These are phyloP conservation scores for Abrus pulchellus DNA, from an alignment of 306 rosid genomes.

Conservation along the genomic window DNA sequence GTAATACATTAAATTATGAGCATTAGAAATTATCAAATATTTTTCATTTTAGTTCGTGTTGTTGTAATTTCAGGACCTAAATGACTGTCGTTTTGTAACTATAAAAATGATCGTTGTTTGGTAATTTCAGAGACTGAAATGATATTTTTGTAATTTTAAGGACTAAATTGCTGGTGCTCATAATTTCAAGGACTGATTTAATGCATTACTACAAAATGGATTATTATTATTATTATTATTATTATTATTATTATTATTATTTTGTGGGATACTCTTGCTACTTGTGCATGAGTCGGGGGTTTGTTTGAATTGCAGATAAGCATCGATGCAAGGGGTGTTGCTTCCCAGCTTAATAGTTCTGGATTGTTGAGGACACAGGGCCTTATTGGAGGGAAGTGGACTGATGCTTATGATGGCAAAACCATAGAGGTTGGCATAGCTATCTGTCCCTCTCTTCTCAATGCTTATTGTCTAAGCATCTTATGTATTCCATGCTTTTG, in stretches of 20 bases:
- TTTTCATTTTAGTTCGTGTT: too few species aligned
- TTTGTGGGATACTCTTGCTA: slow-evolving; percentile 12
- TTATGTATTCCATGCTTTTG: slow-evolving; percentile 41
- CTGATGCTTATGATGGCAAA: slow-evolving; percentile 84
- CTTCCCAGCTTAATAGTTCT: slow-evolving; percentile 70
- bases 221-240: not conserved
- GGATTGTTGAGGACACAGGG: slow-evolving; percentile 89
- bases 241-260: not conserved
- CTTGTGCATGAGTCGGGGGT: slow-evolving; percentile 36
- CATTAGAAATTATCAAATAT: too few species aligned
- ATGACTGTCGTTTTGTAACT: too few species aligned
- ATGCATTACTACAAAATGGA: slow-evolving; percentile 8
- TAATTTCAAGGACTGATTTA: slow-evolving; percentile 1
- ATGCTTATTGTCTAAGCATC: slow-evolving; percentile 7
- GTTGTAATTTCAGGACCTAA: too few species aligned
- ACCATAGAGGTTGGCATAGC: slow-evolving; percentile 70
- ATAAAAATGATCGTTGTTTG: too few species aligned
- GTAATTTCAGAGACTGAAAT: too few species aligned
- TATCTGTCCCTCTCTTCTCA: not conserved
- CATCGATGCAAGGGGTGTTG: slow-evolving; percentile 61
- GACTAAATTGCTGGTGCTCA: too few species aligned
- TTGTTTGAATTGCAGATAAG: slow-evolving; percentile 68
- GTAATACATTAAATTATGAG: too few species aligned
- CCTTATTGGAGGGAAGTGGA: slow-evolving; percentile 95
- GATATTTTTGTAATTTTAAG: too few species aligned